Evolutionary conservation across 1,284 basidiomycete genomes (phyloP).

Genomic region (Schizophyllum amplum): DNA sequence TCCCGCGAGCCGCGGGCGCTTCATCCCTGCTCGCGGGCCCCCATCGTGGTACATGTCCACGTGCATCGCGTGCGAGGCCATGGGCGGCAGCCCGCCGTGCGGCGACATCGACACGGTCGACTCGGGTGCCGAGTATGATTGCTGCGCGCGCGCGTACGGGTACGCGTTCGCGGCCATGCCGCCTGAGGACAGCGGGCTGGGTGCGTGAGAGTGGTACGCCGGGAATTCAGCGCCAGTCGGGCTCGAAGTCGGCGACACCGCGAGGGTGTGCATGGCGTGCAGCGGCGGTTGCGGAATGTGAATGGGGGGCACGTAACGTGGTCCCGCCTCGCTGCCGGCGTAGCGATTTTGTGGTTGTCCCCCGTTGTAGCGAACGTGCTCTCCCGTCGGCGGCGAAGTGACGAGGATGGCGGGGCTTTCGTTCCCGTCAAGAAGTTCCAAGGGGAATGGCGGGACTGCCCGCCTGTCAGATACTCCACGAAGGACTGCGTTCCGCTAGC

Average conservation of each 20-base stretch:
- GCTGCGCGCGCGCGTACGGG: background rate
- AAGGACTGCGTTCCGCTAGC: slow-evolving; percentile 8
- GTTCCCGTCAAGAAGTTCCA: slow-evolving; percentile 46
- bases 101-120: background rate
- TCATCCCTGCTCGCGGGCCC: background rate
- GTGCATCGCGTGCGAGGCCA: background rate
- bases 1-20: slow-evolving; percentile 3
- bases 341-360: background rate
- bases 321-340: background rate
- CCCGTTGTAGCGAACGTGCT: background rate
- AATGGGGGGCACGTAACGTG: background rate
- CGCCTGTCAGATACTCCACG: background rate
- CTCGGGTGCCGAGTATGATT: background rate
- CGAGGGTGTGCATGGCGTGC: background rate
- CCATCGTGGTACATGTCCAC: background rate
- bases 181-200: background rate
- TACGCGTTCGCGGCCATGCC: background rate
- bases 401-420: slow-evolving; percentile 65
- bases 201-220: background rate
- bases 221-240: background rate
- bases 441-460: slow-evolving; percentile 54
- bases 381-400: slow-evolving; percentile 42
- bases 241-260: background rate
- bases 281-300: background rate
- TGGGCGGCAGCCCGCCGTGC: background rate